Evolutionary conservation across 1,139 yeast species (phyloP), one percentile per base, ranked within the genome.

Genomic region (Yarrowia galli): DNA sequence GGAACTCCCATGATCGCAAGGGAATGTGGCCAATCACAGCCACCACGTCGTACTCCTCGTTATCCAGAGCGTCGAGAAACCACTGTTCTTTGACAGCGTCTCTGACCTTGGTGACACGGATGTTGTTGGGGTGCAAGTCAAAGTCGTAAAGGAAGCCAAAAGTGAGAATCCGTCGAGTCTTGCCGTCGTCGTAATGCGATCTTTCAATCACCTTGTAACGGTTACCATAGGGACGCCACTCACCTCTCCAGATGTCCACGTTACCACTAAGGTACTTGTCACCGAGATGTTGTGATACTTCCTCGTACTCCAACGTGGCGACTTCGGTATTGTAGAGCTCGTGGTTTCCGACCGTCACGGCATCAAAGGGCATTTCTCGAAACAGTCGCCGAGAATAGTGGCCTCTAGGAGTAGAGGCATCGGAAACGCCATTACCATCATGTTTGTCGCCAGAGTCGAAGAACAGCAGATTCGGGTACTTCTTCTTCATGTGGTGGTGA

Each of bases 391-490:
- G 84, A 0, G 95, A 84, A 36, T 82, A 77, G 15, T 80, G 74
- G 0, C 98, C 98, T 73, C 88, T 88, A 1, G 93, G 91, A 3
- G 64, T 71, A 0, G 97, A 89, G 13, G 89, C 88, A 78, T 93
- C 98, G 58, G 92, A 84, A 25, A 89, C 78, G 5, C 98, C 99
- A 75, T 92, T 92, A 0, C 99, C 99, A 77, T 95, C 98, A 73
- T 91, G 97, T 70, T 92, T 87, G 78, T 95, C 99, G 10, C 99
- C 99, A 1, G 96, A 87, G 75, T 95, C 99, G 1, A 95, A 84
- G 1, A 92, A 73, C 9, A 95, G 73, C 38, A 95, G 75, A 74
- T 95, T 98, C 43, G 82, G 85, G 1, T 83, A 82, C 3, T 78
- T 73, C 23, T 58, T 68, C 53, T 80, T 79, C 75, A 91, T 76